Base-by-base conservation (phyloP, 164 flowering plant genomes). In the Nymphaea thermarum region DNA sequence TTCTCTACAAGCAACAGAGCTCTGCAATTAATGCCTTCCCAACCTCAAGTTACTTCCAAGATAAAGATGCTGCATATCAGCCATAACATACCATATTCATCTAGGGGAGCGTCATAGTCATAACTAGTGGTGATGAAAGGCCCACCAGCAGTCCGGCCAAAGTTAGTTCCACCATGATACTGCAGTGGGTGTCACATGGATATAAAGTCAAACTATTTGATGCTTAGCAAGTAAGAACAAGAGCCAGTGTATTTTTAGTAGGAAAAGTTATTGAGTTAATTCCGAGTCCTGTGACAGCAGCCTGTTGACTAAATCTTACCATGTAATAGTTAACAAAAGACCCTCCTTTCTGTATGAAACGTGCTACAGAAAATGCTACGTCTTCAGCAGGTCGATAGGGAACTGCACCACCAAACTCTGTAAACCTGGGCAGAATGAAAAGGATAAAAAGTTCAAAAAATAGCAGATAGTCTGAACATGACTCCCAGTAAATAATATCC, bases 151-250 rank as follows among this genome's bases (percentile, higher is more conserved):
- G 99, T 95, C 74, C 98, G 78, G 15, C 97, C 99, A 69, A 95
- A 95, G 72, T 95, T 95, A 51, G 99, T 95, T 77, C 99, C 99
- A 11, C 99, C 99, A 72, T 95, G 99, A 70, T 92, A 95, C 99
- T 47, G 55, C 55, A 47, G 55, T 12, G 55, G 55, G 12, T 12
- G 12, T 6, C 11, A 12, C 55, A 47, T 47, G 55, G 55, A 47
- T 47, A 4, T 47, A 7, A 47, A 47, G 12, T 47, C 55, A 47
- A 47, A 6, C 55, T 12, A 47, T 5, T 47, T 25, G 36, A 25
- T 25, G 36, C 55, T 47, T 47, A 47, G 36, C 36, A 25, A 25
- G 1, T 25, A 25, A 25, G 36, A 25, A 25, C 36, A 25, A 25
- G 36, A 25, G 36, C 36, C 36, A 25, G 1, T 25, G 36, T 25